Conservation (phyloP, 2,329 filamentous ascomycete genomes). For the Dactylellina cionopaga region DNA sequence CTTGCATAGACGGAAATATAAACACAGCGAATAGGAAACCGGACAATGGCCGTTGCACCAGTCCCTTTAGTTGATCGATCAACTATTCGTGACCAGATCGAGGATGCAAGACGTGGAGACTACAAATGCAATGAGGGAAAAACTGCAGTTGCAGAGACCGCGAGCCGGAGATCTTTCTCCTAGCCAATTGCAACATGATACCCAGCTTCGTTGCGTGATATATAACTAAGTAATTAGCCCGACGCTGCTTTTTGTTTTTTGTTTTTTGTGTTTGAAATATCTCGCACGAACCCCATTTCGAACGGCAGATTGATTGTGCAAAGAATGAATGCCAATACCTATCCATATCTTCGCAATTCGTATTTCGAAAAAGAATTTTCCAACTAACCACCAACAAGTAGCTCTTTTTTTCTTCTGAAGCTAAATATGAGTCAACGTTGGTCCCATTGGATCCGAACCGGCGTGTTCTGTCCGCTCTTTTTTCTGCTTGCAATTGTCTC, state of each 20-base stretch:
- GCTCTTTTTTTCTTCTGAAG: background rate
- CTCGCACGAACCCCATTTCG: slow-evolving; percentile 27
- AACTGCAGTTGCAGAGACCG: too few species aligned
- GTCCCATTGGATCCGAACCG: slow-evolving; percentile 32
- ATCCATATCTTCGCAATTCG: slow-evolving; percentile 1
- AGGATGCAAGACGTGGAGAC: too few species aligned
- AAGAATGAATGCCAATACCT: slow-evolving; percentile 21
- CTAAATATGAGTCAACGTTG: slow-evolving; percentile 34
- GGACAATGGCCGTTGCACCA: background rate
- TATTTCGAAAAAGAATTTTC: background rate
- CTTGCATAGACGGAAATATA: too few species aligned
- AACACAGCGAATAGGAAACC: background rate
- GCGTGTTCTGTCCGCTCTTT: background rate
- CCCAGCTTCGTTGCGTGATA: slow-evolving; percentile 17
- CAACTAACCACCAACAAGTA: slow-evolving; percentile 31
- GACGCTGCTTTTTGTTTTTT: slow-evolving; percentile 6
- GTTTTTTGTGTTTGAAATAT: too few species aligned
- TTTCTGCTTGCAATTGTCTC: too few species aligned
- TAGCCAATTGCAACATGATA: slow-evolving; percentile 39
- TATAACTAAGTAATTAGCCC: background rate
- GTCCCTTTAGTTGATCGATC: slow-evolving; percentile 5
- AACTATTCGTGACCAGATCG: slow-evolving; percentile 11
- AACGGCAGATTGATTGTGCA: too few species aligned
- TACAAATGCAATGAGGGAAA: too few species aligned
- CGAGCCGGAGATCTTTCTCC: slow-evolving; percentile 4